Conservation (phyloP, 768 basidiomycete genomes). For the Serendipita sp. region DNA sequence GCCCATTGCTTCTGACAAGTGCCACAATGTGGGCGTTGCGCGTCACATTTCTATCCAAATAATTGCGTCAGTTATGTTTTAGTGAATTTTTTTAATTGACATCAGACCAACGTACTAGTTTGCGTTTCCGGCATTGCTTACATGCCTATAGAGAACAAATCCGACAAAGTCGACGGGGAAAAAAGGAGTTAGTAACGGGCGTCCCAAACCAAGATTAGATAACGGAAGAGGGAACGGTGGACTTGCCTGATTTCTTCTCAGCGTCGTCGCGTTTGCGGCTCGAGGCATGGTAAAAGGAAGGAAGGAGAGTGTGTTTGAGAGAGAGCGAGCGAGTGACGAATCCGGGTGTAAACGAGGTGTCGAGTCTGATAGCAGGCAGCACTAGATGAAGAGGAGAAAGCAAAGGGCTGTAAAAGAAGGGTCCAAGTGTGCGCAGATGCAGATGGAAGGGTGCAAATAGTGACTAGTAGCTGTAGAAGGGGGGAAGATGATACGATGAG, state of each 20-base stretch:
- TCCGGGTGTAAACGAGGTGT: no score
- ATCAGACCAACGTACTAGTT: constrained; percentile 41
- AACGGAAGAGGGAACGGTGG: background rate
- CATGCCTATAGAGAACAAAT: constrained; percentile 39
- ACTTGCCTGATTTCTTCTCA: constrained; percentile 3
- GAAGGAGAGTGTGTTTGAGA: background rate
- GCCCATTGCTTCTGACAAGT: constrained; percentile 86
- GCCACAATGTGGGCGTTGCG: constrained; percentile 67
- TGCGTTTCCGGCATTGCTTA: constrained; percentile 67
- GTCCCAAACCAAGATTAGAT: background rate
- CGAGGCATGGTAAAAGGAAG: background rate
- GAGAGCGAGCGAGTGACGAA: background rate
- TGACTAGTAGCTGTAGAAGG: no score
- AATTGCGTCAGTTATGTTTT: background rate
- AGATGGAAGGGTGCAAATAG: no score
- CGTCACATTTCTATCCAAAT: constrained; percentile 73
- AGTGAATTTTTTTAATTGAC: background rate
- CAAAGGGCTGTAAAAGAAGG: no score
- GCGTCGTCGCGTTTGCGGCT: background rate
- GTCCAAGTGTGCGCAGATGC: no score
- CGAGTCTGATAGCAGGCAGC: no score
- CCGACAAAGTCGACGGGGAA: background rate
- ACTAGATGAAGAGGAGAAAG: no score
- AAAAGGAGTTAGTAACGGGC: background rate
- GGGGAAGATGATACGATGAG: no score